Evolutionary conservation across 768 basidiomycete genomes (phyloP).

Genomic region (Termitomyces eurrhizus): DNA sequence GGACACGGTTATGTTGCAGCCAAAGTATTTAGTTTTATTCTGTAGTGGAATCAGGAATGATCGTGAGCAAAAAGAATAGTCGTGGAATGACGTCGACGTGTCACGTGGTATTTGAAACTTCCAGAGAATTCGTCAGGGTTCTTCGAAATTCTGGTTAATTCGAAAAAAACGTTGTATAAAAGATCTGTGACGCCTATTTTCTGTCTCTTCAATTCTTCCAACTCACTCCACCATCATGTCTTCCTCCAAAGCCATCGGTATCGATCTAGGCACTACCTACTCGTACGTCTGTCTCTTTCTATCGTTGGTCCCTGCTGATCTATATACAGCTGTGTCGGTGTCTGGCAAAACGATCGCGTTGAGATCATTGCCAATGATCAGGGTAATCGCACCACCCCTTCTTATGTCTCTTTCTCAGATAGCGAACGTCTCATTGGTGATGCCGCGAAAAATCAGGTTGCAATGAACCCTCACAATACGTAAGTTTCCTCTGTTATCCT

Average conservation of each 20-base stretch:
- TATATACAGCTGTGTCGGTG: slow-evolving; percentile 85
- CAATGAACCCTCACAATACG: slow-evolving; percentile 97
- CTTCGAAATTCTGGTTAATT: slow-evolving; percentile 30
- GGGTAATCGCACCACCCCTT: slow-evolving; percentile 93
- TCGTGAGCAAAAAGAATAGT: neutral
- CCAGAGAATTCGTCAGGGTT: slow-evolving; percentile 44
- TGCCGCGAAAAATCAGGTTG: slow-evolving; percentile 98
- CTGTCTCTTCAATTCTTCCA: slow-evolving; percentile 12
- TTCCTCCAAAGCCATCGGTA: slow-evolving; percentile 80
- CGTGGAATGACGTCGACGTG: slow-evolving; percentile 17
- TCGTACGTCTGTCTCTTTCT: slow-evolving; percentile 50
- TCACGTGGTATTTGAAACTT: slow-evolving; percentile 39
- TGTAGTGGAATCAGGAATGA: slow-evolving; percentile 2
- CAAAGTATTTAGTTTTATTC: slow-evolving; percentile 5
- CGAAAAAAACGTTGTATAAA: slow-evolving; percentile 34
- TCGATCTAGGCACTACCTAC: slow-evolving; percentile 91
- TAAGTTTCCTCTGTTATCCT: slow-evolving; percentile 24
- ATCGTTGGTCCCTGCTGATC: slow-evolving; percentile 8
- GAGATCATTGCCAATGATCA: slow-evolving; percentile 98
- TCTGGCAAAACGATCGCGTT: slow-evolving; percentile 99
- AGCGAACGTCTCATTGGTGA: slow-evolving; percentile 97
- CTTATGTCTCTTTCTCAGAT: slow-evolving; percentile 94
- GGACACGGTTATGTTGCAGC: slow-evolving; percentile 2
- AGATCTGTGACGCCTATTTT: slow-evolving; percentile 17
- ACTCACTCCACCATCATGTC: slow-evolving; percentile 43